phyloP scores from a whole-genome alignment of 2,329 filamentous ascomycete species.

The Aureobasidium subglaciale region DNA sequence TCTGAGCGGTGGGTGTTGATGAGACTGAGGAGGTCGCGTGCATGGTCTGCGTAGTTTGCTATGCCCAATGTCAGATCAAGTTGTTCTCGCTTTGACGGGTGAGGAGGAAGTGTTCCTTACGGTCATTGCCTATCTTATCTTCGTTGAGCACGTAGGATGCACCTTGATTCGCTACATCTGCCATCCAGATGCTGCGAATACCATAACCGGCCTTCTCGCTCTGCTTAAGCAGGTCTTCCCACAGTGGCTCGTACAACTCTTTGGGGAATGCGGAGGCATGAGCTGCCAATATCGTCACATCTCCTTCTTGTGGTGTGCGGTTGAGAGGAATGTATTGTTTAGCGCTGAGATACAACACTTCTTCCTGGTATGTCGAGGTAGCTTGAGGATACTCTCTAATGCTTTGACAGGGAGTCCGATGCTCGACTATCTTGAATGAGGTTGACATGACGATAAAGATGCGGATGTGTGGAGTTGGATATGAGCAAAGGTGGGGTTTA shows the following conservation, averaged over 20 bases:
- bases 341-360: constrained; percentile 64
- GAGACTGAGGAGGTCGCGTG: constrained; percentile 76
- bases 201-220: constrained; percentile 48
- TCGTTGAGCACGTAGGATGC: constrained; percentile 73
- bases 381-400: constrained; percentile 75
- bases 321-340: constrained; percentile 86
- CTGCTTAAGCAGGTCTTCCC: constrained; percentile 66
- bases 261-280: constrained; percentile 94
- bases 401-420: constrained; percentile 66
- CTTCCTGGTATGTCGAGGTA: constrained; percentile 65
- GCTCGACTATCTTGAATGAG: constrained; percentile 39
- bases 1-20: constrained; percentile 75
- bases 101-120: constrained; percentile 43
- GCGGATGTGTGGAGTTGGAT: background rate
- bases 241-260: constrained; percentile 88
- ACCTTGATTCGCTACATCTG: constrained; percentile 79
- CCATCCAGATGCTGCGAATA: constrained; percentile 81
- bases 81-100: background rate
- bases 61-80: constrained; percentile 12
- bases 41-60: constrained; percentile 82
- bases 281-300: constrained; percentile 76
- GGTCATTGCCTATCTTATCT: constrained; percentile 70
- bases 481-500: background rate
- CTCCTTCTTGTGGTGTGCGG: constrained; percentile 58
- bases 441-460: background rate